phyloP scores from a whole-genome alignment of 805 yeast species.

The Yueomyces sinensis region DNA sequence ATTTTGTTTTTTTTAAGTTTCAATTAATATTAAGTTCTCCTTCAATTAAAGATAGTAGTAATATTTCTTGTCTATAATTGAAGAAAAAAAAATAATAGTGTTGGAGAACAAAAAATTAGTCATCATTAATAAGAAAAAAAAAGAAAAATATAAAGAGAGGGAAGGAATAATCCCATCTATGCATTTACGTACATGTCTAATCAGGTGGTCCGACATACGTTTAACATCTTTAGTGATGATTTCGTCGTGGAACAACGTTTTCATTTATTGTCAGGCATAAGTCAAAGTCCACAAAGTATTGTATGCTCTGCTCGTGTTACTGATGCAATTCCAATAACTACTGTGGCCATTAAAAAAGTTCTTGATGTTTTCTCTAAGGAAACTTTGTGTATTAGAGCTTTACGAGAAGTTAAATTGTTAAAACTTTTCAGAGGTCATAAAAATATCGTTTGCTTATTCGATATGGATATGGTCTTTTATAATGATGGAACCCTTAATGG shows the following conservation, averaged over 20 bases:
- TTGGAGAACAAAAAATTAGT: too few relatives aligned
- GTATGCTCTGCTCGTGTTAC: constrained; percentile 63
- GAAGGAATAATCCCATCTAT: too few relatives aligned
- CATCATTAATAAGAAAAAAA: too few relatives aligned
- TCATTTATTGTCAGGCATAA: background rate
- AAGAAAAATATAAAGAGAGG: too few relatives aligned
- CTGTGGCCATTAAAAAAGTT: constrained; percentile 92
- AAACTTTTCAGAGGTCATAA: constrained; percentile 81
- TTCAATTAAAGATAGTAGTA: too few relatives aligned
- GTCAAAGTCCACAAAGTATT: constrained; percentile 31
- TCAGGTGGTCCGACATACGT: background rate
- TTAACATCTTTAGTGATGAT: background rate
- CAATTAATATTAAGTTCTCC: too few relatives aligned
- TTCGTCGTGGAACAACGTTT: background rate
- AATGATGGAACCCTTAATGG: constrained; percentile 45
- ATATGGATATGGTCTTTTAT: constrained; percentile 69
- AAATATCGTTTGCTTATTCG: constrained; percentile 79
- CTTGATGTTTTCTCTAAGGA: constrained; percentile 78
- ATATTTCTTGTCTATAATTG: too few relatives aligned
- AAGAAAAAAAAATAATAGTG: too few relatives aligned
- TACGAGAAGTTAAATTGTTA: constrained; percentile 77
- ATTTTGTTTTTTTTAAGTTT: too few relatives aligned
- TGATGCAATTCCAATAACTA: constrained; percentile 73
- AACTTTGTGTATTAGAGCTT: constrained; percentile 77
- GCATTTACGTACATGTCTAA: background rate